Conservation (phyloP, 2,329 filamentous ascomycete species). For the Ceratocystis papillata region DNA sequence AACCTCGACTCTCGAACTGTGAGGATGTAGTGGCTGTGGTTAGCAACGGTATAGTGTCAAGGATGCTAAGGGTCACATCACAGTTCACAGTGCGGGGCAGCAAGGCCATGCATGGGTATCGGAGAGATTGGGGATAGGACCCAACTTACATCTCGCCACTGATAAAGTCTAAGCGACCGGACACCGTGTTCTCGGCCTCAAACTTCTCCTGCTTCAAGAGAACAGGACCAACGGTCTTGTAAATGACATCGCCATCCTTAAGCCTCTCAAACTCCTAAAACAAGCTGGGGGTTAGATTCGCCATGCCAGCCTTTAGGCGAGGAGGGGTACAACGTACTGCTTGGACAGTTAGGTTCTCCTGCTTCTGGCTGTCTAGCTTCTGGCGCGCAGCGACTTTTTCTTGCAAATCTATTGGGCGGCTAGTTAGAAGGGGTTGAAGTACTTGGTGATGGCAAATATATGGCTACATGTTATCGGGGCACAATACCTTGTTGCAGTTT, state of each 20-base stretch:
- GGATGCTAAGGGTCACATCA: not conserved
- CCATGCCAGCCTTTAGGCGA: not conserved
- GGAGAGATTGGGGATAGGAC: not conserved
- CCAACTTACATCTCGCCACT: slow-evolving; percentile 72
- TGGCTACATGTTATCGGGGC: not conserved
- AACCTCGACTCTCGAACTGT: slow-evolving; percentile 33
- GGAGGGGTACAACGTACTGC: slow-evolving; percentile 43
- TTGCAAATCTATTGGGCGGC: slow-evolving; percentile 56
- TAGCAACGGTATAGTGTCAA: not conserved
- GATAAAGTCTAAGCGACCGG: slow-evolving; percentile 84
- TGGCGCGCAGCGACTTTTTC: slow-evolving; percentile 66
- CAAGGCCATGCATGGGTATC: not conserved
- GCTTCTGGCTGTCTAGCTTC: slow-evolving; percentile 84
- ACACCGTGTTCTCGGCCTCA: slow-evolving; percentile 83
- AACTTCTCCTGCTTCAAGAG: slow-evolving; percentile 86
- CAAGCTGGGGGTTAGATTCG: slow-evolving; percentile 25
- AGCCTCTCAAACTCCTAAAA: slow-evolving; percentile 68
- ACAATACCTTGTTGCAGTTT: slow-evolving; percentile 66
- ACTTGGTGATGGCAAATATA: not conserved
- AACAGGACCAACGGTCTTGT: slow-evolving; percentile 89
- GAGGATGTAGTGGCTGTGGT: slow-evolving; percentile 25
- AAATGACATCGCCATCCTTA: slow-evolving; percentile 75
- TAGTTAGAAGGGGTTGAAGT: slow-evolving; percentile 14
- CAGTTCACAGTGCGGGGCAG: not conserved
- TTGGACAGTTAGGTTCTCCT: slow-evolving; percentile 83